These are phyloP conservation scores for Talaromyces albobiverticillius DNA, from an alignment of 2,329 filamentous ascomycete genomes.

Conservation along the genomic window DNA sequence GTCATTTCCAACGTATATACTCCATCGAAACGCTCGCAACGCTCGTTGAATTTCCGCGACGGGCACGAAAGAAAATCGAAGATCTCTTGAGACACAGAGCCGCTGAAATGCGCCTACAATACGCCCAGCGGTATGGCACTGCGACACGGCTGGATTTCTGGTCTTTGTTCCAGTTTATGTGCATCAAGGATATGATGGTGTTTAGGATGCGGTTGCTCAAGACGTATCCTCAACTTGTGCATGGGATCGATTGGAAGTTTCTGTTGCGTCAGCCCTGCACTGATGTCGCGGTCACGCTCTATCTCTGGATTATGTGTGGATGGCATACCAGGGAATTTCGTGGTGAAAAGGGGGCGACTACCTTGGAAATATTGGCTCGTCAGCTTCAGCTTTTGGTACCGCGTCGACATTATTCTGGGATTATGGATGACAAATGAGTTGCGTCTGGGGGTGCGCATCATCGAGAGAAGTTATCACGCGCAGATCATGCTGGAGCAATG, in stretches of 20 bases:
- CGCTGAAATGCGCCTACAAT: not conserved
- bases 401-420: not conserved
- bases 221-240: not conserved
- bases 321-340: not conserved
- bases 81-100: not conserved
- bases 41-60: not conserved
- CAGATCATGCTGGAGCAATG: no score
- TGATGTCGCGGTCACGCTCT: slow-evolving; percentile 9
- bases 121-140: not conserved
- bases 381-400: not conserved
- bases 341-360: not conserved
- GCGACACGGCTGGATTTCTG: not conserved
- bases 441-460: no score
- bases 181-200: not conserved
- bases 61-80: not conserved
- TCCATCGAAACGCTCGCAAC: not conserved
- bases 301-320: not conserved
- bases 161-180: not conserved
- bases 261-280: slow-evolving; percentile 8
- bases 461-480: no score
- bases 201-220: not conserved
- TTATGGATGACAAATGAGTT: not conserved
- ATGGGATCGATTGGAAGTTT: slow-evolving; percentile 22
- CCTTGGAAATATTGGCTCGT: not conserved
- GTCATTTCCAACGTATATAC: not conserved